phyloP scores from a whole-genome alignment of 345 rosid genomes.

The Citrus cavaleriei region DNA sequence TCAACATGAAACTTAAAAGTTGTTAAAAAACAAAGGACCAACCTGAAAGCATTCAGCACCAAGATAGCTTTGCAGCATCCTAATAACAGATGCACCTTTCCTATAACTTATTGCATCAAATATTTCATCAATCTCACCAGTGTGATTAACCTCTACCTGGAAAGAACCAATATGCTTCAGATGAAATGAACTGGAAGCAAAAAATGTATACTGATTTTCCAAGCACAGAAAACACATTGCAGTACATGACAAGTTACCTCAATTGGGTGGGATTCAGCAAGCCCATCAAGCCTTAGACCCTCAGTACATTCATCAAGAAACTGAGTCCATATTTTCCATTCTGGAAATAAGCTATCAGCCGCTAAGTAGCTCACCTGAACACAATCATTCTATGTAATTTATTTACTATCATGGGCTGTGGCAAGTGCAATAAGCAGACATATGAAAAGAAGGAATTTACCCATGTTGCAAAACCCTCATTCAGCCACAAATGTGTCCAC shows the following conservation, averaged over 20 bases:
- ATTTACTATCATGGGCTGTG: not conserved
- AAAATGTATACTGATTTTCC: not conserved
- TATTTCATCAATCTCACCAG: slow-evolving; percentile 87
- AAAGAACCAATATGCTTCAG: slow-evolving; percentile 3
- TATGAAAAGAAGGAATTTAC: slow-evolving; percentile 36
- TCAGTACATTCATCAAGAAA: slow-evolving; percentile 82
- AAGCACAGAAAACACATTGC: not conserved
- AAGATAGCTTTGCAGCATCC: slow-evolving; percentile 94
- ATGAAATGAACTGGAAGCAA: not conserved
- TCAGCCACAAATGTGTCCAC: slow-evolving; percentile 99
- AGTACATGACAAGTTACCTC: slow-evolving; percentile 50
- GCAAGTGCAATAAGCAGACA: slow-evolving; percentile 3
- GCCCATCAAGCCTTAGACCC: slow-evolving; percentile 91
- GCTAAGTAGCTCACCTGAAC: slow-evolving; percentile 96
- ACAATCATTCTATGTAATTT: slow-evolving; percentile 10
- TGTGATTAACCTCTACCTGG: slow-evolving; percentile 92
- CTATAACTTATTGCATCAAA: slow-evolving; percentile 92
- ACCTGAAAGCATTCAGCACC: slow-evolving; percentile 97
- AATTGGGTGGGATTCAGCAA: slow-evolving; percentile 95
- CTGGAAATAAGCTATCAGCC: slow-evolving; percentile 84
- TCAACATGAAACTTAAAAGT: not conserved
- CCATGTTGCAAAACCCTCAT: slow-evolving; percentile 99
- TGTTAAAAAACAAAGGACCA: slow-evolving; percentile 12
- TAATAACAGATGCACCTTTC: slow-evolving; percentile 94
- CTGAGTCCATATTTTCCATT: slow-evolving; percentile 99